Evolutionary conservation across 805 yeast species (phyloP).

Genomic region (Priceomyces melissophilus): DNA sequence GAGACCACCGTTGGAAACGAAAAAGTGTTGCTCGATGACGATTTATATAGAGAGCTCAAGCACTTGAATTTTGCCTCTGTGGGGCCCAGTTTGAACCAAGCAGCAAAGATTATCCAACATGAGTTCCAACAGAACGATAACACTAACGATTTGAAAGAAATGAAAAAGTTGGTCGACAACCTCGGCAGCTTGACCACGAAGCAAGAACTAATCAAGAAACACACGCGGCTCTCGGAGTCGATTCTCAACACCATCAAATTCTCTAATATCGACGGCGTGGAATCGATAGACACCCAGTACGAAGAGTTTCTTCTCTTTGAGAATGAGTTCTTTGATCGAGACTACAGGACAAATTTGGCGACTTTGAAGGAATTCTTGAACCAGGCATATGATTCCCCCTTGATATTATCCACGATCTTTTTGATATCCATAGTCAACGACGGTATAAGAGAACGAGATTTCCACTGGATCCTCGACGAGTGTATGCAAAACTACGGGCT

Average conservation of each 20-base stretch:
- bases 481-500: constrained; percentile 66
- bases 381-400: constrained; percentile 32
- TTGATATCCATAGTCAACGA: constrained; percentile 60
- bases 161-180: constrained; percentile 68
- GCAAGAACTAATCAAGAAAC: constrained; percentile 68
- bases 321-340: constrained; percentile 59
- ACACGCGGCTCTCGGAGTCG: constrained; percentile 69
- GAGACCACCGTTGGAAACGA: constrained; percentile 18
- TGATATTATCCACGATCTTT: constrained; percentile 52
- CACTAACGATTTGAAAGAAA: constrained; percentile 38
- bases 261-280: constrained; percentile 8
- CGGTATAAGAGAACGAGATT: constrained; percentile 68
- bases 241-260: constrained; percentile 47
- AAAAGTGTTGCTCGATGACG: constrained; percentile 38
- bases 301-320: constrained; percentile 56
- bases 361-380: constrained; percentile 37
- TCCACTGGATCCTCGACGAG: constrained; percentile 50
- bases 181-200: constrained; percentile 62
- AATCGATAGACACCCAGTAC: constrained; percentile 21
- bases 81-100: constrained; percentile 65
- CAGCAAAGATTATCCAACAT: constrained; percentile 68
- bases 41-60: constrained; percentile 49
- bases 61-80: constrained; percentile 75
- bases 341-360: constrained; percentile 30
- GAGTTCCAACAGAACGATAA: constrained; percentile 42